Conservation (phyloP, 2,329 filamentous ascomycete species). For the Epichloe typhina region DNA sequence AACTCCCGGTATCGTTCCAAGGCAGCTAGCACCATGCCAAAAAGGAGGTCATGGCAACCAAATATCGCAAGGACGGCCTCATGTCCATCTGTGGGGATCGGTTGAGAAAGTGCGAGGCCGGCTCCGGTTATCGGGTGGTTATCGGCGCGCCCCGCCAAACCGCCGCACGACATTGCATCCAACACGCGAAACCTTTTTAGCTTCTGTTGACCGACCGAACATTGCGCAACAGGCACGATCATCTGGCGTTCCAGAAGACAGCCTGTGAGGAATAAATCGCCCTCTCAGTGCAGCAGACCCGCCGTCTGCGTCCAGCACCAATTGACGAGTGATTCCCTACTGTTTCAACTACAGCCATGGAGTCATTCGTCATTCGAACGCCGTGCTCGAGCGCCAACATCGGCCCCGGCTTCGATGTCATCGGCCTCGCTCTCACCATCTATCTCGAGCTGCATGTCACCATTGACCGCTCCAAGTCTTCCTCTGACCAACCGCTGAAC, state of each 20-base stretch:
- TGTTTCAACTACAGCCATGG: constrained; percentile 27
- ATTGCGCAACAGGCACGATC: neutral
- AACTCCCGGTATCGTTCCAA: no score
- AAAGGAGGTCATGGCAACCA: no score
- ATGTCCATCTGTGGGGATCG: no score
- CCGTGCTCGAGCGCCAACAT: constrained; percentile 97
- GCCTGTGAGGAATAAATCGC: neutral
- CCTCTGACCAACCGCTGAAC: constrained; percentile 56
- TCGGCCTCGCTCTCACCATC: constrained; percentile 84
- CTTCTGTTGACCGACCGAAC: neutral
- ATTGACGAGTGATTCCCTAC: constrained; percentile 9
- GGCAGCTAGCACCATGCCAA: no score
- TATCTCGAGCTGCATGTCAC: constrained; percentile 84
- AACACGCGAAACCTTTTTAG: neutral
- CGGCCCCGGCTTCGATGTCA: constrained; percentile 93
- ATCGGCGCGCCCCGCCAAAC: neutral
- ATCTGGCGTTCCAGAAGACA: neutral
- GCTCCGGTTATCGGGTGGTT: constrained; percentile 2
- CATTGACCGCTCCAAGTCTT: constrained; percentile 44
- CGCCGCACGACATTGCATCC: neutral
- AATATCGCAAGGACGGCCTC: neutral
- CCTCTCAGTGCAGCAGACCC: neutral
- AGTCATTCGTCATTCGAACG: constrained; percentile 60
- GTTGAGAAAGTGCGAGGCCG: neutral
- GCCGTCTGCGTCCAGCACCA: neutral